phyloP scores from a whole-genome alignment of 176 grass and related monocot genomes.

The Poa pratensis region DNA sequence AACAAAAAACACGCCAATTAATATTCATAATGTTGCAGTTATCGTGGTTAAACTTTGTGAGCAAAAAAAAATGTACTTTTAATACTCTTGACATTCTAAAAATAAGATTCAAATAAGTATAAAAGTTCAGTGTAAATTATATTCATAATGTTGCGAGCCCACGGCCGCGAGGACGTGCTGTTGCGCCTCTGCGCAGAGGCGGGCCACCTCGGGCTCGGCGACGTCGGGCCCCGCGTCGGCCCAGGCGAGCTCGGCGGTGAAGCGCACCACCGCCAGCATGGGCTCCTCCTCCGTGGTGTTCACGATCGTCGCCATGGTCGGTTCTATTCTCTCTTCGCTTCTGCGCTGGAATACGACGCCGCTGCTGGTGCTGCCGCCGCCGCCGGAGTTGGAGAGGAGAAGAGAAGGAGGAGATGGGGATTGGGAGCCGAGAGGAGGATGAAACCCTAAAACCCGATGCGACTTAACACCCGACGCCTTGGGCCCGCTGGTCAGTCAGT shows the following conservation, averaged over 20 bases:
- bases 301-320: constrained; percentile 75
- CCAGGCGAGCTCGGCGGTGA: constrained; percentile 82
- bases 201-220: constrained; percentile 72
- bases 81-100: no score
- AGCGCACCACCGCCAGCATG: constrained; percentile 75
- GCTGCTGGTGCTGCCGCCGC: constrained; percentile 11
- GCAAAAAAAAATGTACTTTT: no score
- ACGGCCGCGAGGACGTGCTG: constrained; percentile 62
- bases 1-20: no score
- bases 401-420: not conserved
- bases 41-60: no score
- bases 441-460: constrained; percentile 46
- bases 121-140: no score
- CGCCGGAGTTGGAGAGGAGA: constrained; percentile 36
- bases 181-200: constrained; percentile 78
- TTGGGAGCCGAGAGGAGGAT: not conserved
- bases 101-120: no score
- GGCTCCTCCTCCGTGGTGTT: constrained; percentile 92
- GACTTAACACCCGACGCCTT: not conserved
- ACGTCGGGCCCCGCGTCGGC: constrained; percentile 87
- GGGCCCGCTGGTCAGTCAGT: not conserved
- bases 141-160: constrained; percentile 44
- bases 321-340: not conserved
- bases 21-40: no score
- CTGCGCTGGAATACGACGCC: not conserved